Percentiles rank a stretch among this genome's conserved stretches.
phyloP scores from a whole-genome alignment of 2,329 filamentous ascomycete species.

The Ceratocystis variospora region DNA sequence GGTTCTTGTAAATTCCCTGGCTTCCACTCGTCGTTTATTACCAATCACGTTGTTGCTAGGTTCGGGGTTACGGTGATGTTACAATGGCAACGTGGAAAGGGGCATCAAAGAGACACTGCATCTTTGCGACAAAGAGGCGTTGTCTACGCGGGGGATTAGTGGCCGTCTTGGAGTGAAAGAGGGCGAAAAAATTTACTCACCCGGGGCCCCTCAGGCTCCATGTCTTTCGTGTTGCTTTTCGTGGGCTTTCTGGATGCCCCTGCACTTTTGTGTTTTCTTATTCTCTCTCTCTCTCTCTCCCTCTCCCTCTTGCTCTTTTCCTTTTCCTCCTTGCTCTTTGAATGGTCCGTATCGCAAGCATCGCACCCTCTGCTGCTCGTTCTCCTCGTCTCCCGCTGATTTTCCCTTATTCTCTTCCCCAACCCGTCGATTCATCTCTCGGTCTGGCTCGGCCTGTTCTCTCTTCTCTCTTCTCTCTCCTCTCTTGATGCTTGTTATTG shows the following conservation, averaged over 20 bases:
- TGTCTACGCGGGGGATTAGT: not conserved
- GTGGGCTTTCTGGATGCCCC: no score
- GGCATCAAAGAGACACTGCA: not conserved
- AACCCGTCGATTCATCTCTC: not conserved
- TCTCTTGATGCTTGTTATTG: not conserved
- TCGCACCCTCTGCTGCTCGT: not conserved
- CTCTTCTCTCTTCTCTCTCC: not conserved
- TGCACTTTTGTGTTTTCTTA: not conserved
- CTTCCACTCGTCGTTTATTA: not conserved
- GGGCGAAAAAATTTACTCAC: not conserved
- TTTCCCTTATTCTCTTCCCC: not conserved
- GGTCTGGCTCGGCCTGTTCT: not conserved
- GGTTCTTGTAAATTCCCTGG: not conserved
- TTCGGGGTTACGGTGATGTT: not conserved
- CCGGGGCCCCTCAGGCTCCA: not conserved
- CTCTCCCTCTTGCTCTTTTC: not conserved
- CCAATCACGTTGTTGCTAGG: not conserved
- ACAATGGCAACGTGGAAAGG: not conserved
- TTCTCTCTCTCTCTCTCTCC: not conserved
- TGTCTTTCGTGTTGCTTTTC: not conserved
- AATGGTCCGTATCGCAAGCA: not conserved
- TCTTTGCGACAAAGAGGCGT: not conserved
- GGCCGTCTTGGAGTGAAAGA: not conserved
- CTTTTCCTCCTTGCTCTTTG: not conserved
- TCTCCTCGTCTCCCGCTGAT: not conserved